Evolutionary conservation across 73 alveolate species (phyloP).

Genomic region (Tetrahymena elliotti): DNA sequence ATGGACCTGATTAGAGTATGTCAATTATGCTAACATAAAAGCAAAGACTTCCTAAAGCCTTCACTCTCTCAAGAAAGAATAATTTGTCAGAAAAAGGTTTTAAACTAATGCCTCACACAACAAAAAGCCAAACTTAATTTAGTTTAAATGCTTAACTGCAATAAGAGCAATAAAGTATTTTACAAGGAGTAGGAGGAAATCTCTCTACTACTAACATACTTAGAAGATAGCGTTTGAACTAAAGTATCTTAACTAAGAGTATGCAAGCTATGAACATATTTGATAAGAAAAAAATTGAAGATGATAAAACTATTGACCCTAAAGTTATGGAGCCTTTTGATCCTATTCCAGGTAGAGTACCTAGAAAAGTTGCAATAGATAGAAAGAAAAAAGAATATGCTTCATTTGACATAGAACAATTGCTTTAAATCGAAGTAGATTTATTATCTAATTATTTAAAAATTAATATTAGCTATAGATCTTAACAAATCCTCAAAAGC

Average conservation of each 20-base stretch:
- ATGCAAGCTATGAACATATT: background rate
- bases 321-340: constrained; percentile 86
- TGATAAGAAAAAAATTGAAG: constrained; percentile 6
- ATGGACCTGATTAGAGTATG: background rate
- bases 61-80: background rate
- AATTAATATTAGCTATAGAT: background rate
- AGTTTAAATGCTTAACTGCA: constrained; percentile 5
- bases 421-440: constrained; percentile 41
- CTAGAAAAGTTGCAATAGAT: constrained; percentile 93
- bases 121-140: background rate
- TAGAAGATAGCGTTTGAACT: constrained; percentile 15
- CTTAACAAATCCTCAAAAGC: background rate
- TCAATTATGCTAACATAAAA: background rate
- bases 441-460: background rate
- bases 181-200: constrained; percentile 13
- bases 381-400: constrained; percentile 90
- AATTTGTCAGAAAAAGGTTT: background rate
- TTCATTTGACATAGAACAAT: constrained; percentile 77
- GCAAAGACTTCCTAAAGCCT: constrained; percentile 30
- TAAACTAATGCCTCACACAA: background rate
- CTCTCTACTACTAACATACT: background rate
- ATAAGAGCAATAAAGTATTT: constrained; percentile 2
- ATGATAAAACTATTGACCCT: constrained; percentile 58
- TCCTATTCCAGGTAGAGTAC: constrained; percentile 92
- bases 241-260: constrained; percentile 3